Conservation (phyloP, 2,329 filamentous ascomycete genomes). For the Myrmaecium sp. region DNA sequence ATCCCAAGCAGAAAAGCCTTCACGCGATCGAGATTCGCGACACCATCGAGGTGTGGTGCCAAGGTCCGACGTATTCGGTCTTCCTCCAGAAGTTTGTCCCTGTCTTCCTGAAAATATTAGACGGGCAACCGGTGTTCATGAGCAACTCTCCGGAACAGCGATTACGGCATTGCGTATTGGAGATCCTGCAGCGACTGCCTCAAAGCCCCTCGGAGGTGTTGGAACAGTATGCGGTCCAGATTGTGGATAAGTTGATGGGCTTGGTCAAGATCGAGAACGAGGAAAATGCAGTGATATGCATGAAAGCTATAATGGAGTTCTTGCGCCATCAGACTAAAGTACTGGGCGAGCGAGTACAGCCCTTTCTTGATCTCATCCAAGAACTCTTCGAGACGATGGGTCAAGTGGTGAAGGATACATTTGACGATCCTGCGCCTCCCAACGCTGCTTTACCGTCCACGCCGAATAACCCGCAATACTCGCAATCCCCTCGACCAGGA, state of each 20-base stretch:
- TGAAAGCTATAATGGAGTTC: constrained; percentile 96
- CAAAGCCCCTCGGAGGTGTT: constrained; percentile 60
- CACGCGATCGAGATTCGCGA: constrained; percentile 79
- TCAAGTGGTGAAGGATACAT: constrained; percentile 82
- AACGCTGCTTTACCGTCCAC: constrained; percentile 45
- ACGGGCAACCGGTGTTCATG: constrained; percentile 76
- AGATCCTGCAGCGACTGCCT: constrained; percentile 80
- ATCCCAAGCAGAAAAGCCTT: constrained; percentile 65
- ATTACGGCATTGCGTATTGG: constrained; percentile 81
- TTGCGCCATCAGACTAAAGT: constrained; percentile 83
- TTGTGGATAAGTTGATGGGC: constrained; percentile 79
- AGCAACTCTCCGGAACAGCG: constrained; percentile 75
- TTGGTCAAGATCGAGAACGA: constrained; percentile 88
- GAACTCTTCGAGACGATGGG: constrained; percentile 95
- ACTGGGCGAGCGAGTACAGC: constrained; percentile 66
- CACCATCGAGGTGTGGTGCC: constrained; percentile 75
- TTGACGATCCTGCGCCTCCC: constrained; percentile 56
- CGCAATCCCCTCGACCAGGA: constrained; percentile 75
- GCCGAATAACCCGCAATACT: constrained; percentile 43
- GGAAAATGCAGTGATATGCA: constrained; percentile 94
- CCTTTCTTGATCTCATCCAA: constrained; percentile 79
- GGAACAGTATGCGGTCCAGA: constrained; percentile 74
- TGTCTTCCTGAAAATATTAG: constrained; percentile 70
- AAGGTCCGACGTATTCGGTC: constrained; percentile 54
- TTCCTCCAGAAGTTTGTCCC: constrained; percentile 85